Conservation (phyloP, 176 grass and related monocot genomes). For the Avena sativa region DNA sequence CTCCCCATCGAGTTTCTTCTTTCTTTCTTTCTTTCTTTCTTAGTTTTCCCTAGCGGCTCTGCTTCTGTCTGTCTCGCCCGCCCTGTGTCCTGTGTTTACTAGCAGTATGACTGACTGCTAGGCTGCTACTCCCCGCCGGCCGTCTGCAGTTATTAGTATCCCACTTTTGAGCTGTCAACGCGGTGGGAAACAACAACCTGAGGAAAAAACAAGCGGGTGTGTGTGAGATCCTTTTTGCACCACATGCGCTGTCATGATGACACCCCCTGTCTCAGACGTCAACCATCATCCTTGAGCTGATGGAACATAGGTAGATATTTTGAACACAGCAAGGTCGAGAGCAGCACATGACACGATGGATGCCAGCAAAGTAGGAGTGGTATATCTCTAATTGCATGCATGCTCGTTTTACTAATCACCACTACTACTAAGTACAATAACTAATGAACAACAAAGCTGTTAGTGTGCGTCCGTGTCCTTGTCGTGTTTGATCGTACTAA, state of each 20-base stretch:
- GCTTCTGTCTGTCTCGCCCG: constrained; percentile 2
- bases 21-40: neutral
- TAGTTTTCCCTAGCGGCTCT: neutral
- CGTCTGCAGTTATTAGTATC: constrained; percentile 45
- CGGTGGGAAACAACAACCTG: constrained; percentile 70
- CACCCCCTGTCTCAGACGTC: constrained; percentile 9
- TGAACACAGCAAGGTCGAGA: constrained; percentile 34
- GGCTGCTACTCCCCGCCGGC: constrained; percentile 25
- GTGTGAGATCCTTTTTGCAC: constrained; percentile 54
- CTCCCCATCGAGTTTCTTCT: neutral
- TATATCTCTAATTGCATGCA: neutral
- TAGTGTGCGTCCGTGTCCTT: constrained; percentile 1
- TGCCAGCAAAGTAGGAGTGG: neutral
- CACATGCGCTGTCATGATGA: neutral
- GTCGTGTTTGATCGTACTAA: constrained; percentile 54
- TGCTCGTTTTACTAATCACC: neutral
- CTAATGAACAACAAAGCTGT: constrained; percentile 2
- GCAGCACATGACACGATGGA: neutral
- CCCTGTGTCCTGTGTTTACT: constrained; percentile 26
- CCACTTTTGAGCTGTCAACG: constrained; percentile 68
- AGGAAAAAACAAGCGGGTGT: constrained; percentile 45
- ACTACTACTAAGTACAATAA: too few relatives aligned
- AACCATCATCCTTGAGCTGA: neutral
- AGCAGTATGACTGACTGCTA: neutral
- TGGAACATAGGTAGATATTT: constrained; percentile 48